A percentile compares a stretch with the other conserved stretches of the same genome.
Evolutionary conservation across 106 monocot genomes (phyloP).

Genomic region (Allium sativum): DNA sequence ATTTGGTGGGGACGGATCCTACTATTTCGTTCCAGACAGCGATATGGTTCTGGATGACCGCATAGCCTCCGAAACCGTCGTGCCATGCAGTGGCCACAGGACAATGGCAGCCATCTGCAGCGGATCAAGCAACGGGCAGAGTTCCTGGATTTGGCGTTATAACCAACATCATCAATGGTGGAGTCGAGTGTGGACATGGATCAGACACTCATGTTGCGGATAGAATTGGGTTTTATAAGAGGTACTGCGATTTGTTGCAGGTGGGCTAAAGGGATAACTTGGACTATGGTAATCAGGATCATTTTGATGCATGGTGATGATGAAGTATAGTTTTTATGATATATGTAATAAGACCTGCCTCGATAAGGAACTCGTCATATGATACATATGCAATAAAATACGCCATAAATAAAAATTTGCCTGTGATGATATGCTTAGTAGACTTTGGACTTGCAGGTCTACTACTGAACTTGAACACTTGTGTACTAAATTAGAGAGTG

Average conservation of each 20-base stretch:
- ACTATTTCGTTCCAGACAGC: conserved; percentile 31
- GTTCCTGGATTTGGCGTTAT: conserved; percentile 32
- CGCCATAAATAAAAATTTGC: no score
- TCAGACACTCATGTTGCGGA: conserved; percentile 4
- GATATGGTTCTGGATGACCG: conserved; percentile 65
- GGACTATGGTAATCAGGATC: conserved; percentile 31
- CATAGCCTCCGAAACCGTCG: conserved; percentile 47
- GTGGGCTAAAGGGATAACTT: conserved; percentile 27
- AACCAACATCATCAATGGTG: conserved; percentile 52
- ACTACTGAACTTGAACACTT: no score
- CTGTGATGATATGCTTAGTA: no score
- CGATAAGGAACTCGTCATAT: no score
- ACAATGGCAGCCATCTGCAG: conserved; percentile 28
- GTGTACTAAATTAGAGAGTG: no score
- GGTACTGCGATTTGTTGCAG: conserved; percentile 36
- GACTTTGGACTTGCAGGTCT: no score
- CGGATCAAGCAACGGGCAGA: conserved; percentile 18
- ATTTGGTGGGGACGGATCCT: conserved; percentile 22
- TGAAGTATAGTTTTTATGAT: no score
- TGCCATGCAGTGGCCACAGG: conserved; percentile 39
- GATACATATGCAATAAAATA: no score
- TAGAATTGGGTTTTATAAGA: conserved; percentile 44
- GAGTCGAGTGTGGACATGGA: conserved; percentile 42
- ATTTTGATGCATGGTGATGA: no score
- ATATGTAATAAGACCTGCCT: no score